Base-by-base conservation (phyloP, 2,329 filamentous ascomycete genomes). In the Fusarium hainanense region DNA sequence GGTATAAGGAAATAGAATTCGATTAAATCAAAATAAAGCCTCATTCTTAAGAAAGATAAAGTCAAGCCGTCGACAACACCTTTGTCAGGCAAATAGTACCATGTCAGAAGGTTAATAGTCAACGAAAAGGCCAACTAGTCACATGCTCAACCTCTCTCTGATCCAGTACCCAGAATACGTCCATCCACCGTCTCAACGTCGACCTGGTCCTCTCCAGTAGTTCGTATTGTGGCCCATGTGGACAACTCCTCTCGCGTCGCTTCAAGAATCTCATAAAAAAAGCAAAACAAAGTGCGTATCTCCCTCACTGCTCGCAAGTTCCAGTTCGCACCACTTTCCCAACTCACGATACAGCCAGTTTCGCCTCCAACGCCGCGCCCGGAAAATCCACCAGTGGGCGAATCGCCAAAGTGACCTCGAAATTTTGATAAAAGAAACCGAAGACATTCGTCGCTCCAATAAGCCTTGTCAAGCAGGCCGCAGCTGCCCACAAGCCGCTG, bases 281-380 rank as follows among this genome's bases (percentile, higher is more conserved):
- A 60, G 52, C 47, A 66, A 54, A 61, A 50, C 21, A 68, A 49
- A 68, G 30, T 46, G 55, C 51, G 28, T 34, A 50, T 54, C 44
- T 34, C 44, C 60, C 60, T 58, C 59, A 25, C 48, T 44, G 58
- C 63, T 59, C 62, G 54, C 57, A 57, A 71, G 58, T 65, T 56
- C 66, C 63, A 66, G 54, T 56, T 55, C 56, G 55, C 55, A 62
- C 70, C 57, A 50, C 47, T 57, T 63, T 58, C 61, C 66, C 64
- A 70, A 68, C 61, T 57, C 72, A 67, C 68, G 34, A 55, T 66
- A 66, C 62, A 61, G 51, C 72, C 70, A 52, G 42, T 65, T 75
- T 74, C 72, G 72, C 72, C 72, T 59, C 63, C 56, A 74, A 74
- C 72, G 72, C 72, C 72, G 67, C 69, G 72, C 72, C 72, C 72